phyloP scores from a whole-genome alignment of 345 rosid species.

The Populus ilicifolia region DNA sequence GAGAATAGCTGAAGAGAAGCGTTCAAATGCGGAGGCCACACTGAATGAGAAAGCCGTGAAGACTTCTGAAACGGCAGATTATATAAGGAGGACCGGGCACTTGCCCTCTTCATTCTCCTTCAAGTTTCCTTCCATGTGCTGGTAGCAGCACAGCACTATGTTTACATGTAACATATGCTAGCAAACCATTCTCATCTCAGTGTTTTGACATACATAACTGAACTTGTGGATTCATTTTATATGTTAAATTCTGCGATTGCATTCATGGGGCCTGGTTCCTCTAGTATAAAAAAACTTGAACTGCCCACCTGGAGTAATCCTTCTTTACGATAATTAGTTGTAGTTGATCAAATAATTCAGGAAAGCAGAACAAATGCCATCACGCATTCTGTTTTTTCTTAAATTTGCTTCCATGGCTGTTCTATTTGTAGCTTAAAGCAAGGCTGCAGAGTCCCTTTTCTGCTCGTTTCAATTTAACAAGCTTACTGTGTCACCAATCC shows the following conservation, averaged over 20 bases:
- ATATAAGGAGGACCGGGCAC: slow-evolving; percentile 81
- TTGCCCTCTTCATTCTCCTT: slow-evolving; percentile 68
- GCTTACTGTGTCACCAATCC: neutral
- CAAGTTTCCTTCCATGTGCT: slow-evolving; percentile 70
- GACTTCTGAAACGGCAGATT: slow-evolving; percentile 79
- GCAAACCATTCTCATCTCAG: neutral
- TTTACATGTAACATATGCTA: slow-evolving; percentile 5
- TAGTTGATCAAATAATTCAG: too few relatives aligned
- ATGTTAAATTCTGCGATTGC: slow-evolving; percentile 3
- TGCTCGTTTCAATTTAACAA: neutral
- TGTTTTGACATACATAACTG: slow-evolving; percentile 5
- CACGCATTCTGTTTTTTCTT: neutral
- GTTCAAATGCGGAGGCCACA: slow-evolving; percentile 79
- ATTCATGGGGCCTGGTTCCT: neutral
- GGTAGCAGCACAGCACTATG: slow-evolving; percentile 39
- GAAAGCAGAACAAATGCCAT: too few relatives aligned
- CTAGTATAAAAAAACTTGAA: neutral
- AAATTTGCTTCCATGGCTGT: neutral
- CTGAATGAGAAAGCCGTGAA: slow-evolving; percentile 64
- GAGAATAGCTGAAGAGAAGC: slow-evolving; percentile 81
- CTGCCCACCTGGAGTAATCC: neutral
- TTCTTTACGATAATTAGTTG: neutral
- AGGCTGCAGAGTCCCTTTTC: neutral
- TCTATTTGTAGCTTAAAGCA: neutral
- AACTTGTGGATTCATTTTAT: slow-evolving; percentile 5